phyloP scores from a whole-genome alignment of 495 filamentous ascomycete genomes.

The Extremus antarcticus region DNA sequence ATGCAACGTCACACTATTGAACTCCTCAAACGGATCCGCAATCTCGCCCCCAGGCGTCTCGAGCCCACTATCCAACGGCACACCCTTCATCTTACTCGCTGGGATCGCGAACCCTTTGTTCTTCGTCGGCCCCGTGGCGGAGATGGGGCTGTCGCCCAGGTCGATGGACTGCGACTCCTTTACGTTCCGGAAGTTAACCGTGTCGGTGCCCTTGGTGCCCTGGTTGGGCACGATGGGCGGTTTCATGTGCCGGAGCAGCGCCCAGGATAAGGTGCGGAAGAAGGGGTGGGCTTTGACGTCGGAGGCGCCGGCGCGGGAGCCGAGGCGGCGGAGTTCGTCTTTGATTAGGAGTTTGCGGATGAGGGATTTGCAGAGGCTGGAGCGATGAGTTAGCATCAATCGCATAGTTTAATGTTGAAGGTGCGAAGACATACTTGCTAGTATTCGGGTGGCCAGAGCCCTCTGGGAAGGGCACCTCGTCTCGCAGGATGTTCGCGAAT shows the following conservation, averaged over 20 bases:
- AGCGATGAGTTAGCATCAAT: neutral
- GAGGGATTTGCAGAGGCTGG: constrained; percentile 85
- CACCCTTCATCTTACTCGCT: constrained; percentile 46
- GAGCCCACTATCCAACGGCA: constrained; percentile 73
- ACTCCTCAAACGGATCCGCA: constrained; percentile 95
- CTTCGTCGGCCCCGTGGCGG: neutral
- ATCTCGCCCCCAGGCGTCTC: constrained; percentile 75
- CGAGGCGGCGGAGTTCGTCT: constrained; percentile 89
- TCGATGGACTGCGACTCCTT: constrained; percentile 88
- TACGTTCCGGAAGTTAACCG: constrained; percentile 92
- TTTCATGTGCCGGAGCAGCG: constrained; percentile 91
- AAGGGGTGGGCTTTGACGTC: constrained; percentile 96
- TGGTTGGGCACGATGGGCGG: constrained; percentile 96
- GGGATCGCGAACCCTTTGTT: constrained; percentile 16
- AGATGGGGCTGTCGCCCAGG: constrained; percentile 14
- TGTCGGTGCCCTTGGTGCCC: constrained; percentile 83
- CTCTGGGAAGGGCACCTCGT: constrained; percentile 92
- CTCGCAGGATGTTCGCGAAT: constrained; percentile 91
- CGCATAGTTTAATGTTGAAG: neutral
- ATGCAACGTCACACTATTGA: constrained; percentile 95
- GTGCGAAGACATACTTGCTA: constrained; percentile 57
- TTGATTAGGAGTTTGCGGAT: constrained; percentile 97
- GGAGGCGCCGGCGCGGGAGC: constrained; percentile 86
- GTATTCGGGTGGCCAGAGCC: constrained; percentile 72
- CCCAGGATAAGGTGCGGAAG: constrained; percentile 94